Percentiles rank a stretch among this genome's conserved stretches.
Conservation (phyloP, 495 filamentous ascomycete genomes). For the Hypoxylon cercidicola region DNA sequence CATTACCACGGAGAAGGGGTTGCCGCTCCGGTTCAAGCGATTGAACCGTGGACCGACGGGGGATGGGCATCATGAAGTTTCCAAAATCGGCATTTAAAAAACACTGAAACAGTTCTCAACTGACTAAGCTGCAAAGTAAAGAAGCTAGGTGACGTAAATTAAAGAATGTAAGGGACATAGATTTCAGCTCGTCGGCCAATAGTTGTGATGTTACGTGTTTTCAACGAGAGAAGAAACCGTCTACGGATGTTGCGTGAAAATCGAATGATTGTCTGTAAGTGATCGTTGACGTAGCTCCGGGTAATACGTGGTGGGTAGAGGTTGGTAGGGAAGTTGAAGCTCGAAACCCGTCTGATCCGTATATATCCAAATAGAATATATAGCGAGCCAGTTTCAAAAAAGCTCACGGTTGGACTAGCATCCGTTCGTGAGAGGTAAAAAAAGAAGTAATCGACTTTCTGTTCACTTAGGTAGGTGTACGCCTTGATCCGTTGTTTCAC, state of each 20-base stretch:
- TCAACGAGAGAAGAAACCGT: not conserved
- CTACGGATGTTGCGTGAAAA: slow-evolving; percentile 10
- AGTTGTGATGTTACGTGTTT: not conserved
- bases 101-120: not conserved
- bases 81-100: slow-evolving; percentile 1
- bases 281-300: slow-evolving; percentile 6
- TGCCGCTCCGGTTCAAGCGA: slow-evolving; percentile 37
- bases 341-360: slow-evolving; percentile 6
- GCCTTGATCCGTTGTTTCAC: slow-evolving; percentile 10
- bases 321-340: slow-evolving; percentile 6
- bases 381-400: slow-evolving; percentile 2
- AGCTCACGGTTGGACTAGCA: slow-evolving; percentile 17
- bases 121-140: slow-evolving; percentile 13
- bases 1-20: slow-evolving; percentile 44
- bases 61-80: slow-evolving; percentile 28
- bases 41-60: slow-evolving; percentile 28
- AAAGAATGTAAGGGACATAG: slow-evolving; percentile 6
- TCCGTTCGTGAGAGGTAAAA: slow-evolving; percentile 5
- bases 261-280: slow-evolving; percentile 10
- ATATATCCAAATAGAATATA: not conserved
- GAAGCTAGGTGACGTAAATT: slow-evolving; percentile 2
- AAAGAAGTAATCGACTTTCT: not conserved
- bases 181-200: slow-evolving; percentile 7
- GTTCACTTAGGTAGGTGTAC: slow-evolving; percentile 1
- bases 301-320: not conserved